These are phyloP conservation scores for Groenewaldozyma salmanticensis DNA, from an alignment of 805 yeast genomes.

Conservation along the genomic window DNA sequence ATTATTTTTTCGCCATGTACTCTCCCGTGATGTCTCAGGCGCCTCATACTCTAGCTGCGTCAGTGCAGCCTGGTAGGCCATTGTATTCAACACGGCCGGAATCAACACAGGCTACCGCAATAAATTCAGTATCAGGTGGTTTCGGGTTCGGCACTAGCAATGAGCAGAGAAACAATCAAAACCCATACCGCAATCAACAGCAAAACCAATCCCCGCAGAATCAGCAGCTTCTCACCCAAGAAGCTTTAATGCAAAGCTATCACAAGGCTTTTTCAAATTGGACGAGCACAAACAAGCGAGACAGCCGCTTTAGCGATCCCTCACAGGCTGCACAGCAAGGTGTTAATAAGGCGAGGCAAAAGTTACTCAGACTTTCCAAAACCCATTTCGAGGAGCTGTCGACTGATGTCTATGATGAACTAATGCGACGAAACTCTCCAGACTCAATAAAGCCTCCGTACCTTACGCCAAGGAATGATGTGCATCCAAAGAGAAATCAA, in stretches of 20 bases:
- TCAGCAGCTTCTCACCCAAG: background rate
- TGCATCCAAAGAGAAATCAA: slow-evolving; percentile 91
- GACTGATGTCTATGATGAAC: slow-evolving; percentile 91
- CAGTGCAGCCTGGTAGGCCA: too few species aligned
- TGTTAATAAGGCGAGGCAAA: slow-evolving; percentile 63
- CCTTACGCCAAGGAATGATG: slow-evolving; percentile 57
- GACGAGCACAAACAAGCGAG: background rate
- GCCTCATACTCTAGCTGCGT: background rate
- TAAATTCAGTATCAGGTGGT: too few species aligned
- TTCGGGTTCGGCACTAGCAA: background rate
- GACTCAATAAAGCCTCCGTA: slow-evolving; percentile 30
- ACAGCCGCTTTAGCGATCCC: too few species aligned
- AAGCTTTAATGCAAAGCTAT: background rate
- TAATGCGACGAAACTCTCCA: slow-evolving; percentile 52
- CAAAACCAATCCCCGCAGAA: background rate
- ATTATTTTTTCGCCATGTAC: too few species aligned
- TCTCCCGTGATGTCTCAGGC: background rate
- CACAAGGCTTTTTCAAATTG: background rate
- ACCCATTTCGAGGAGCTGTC: slow-evolving; percentile 83
- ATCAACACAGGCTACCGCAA: too few species aligned
- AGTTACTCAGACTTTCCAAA: slow-evolving; percentile 63
- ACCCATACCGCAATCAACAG: background rate
- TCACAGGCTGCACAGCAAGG: background rate
- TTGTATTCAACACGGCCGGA: too few species aligned
- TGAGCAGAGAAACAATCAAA: background rate